Evolutionary conservation across 176 grass and related monocot species (phyloP), one percentile per base, ranked within the genome.

Genomic region (Oryza glaberrima): DNA sequence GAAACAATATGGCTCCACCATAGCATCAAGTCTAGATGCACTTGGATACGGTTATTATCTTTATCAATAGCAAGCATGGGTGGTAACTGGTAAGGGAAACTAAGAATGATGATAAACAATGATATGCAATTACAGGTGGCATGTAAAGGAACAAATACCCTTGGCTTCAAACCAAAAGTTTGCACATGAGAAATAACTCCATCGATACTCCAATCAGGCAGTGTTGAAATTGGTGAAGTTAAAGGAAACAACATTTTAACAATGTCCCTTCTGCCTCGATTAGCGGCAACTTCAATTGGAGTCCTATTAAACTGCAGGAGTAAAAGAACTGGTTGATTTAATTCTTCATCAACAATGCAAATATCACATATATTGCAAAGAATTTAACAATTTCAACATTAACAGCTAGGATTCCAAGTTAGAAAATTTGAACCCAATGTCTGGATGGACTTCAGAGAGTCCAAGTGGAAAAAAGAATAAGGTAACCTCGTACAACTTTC

Each of bases 161-260:
- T 58, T 20, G 56, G 76, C 11, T 78, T 78, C 58, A 78, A 43
- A 64, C 60, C 60, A 65, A 78, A 78, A 3, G 36, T 26, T 52
- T 56, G 65, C 61, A 65, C 70, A 68, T 75, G 60, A 1, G 34
- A 67, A 6, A 86, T 56, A 49, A 87, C 23, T 75, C 70, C 85
- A 75, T 81, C 85, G 67, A 75, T 34, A 67, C 77, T 87, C 77
- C 70, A 87, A 65, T 81, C 15, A n/a, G 60, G 60, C 8, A 87
- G 11, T 43, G 35, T 22, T 52, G 77, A 32, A 44, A 87, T n/a
- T 6, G 70, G 85, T 6, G 6, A 81, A 69, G 61, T 81, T 28
- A 68, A n/a, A 38, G 69, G 85, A 65, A 81, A 87, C 25, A 75
- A 10, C 30, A 87, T 74, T 60, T 87, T 77, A 64, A 78, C 58